These are phyloP conservation scores for Trichophyton benhamiae DNA, from an alignment of 2,329 filamentous ascomycete genomes.

Conservation along the genomic window DNA sequence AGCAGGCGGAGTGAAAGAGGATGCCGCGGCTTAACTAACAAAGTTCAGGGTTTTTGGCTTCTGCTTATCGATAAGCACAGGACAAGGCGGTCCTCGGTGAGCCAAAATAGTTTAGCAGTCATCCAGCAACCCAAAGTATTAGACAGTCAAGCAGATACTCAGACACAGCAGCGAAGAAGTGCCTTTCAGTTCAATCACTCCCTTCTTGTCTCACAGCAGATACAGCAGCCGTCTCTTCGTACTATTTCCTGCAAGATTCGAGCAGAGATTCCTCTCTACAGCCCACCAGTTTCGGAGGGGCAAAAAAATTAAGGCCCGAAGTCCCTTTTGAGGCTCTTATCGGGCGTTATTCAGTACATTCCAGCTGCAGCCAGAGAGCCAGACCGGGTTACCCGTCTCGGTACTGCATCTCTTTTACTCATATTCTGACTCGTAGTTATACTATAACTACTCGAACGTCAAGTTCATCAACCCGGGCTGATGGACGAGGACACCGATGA, in stretches of 20 bases:
- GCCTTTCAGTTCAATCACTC: not conserved
- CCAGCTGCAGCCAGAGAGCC: not conserved
- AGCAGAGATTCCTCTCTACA: not conserved
- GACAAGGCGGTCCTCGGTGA: not conserved
- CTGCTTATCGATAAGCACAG: not conserved
- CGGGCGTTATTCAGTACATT: not conserved
- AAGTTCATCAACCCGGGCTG: too few relatives aligned
- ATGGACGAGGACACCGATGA: conserved; percentile 34
- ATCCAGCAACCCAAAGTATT: not conserved
- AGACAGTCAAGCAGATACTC: not conserved
- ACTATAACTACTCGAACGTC: too few relatives aligned
- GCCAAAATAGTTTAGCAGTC: not conserved
- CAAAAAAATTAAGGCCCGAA: not conserved
- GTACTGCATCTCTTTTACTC: not conserved
- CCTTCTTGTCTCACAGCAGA: not conserved
- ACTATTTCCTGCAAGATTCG: not conserved
- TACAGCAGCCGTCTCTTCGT: not conserved
- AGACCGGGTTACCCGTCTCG: not conserved
- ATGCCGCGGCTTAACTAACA: not conserved
- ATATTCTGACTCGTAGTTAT: not conserved
- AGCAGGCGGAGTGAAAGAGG: not conserved
- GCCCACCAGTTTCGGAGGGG: not conserved
- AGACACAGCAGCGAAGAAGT: not conserved
- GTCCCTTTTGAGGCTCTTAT: not conserved
- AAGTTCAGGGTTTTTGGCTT: not conserved